phyloP scores from a whole-genome alignment of 139 green algal species.

The Eudorina sp. region DNA sequence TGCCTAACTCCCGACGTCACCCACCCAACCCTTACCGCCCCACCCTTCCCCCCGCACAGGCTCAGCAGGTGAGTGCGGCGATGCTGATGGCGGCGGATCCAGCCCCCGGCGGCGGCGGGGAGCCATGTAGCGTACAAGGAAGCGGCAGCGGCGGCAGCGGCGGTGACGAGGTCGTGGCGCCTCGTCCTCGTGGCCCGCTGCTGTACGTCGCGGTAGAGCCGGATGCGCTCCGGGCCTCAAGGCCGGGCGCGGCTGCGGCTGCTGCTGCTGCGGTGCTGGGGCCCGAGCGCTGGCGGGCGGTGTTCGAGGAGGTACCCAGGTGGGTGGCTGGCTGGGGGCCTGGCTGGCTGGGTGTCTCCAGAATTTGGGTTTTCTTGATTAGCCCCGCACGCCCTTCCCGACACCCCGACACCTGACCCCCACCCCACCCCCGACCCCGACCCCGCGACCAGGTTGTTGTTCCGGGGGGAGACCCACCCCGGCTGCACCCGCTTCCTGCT shows the following conservation, averaged over 20 bases:
- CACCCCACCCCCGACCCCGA: neutral
- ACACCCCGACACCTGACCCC: neutral
- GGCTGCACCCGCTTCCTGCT: neutral
- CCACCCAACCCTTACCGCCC: neutral
- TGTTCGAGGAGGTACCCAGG: constrained; percentile 14
- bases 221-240: neutral
- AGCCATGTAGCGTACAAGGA: neutral
- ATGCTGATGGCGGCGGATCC: neutral
- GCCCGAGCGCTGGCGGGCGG: neutral
- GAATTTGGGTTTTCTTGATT: no score
- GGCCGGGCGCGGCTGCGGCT: neutral
- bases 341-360: neutral
- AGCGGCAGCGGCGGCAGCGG: neutral
- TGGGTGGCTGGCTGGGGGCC: neutral
- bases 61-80: neutral
- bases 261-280: neutral
- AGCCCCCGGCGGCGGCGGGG: neutral
- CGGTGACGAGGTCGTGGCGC: no score
- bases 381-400: neutral
- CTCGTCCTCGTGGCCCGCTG: neutral
- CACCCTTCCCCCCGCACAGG: neutral
- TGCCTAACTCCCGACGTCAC: no score
- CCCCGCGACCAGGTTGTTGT: neutral
- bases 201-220: constrained; percentile 1
- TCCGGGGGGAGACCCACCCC: neutral